A percentile compares a stretch with the other conserved stretches of the same genome.
Conservation (phyloP, 257 asterid genomes). For the Jasminum sambac region DNA sequence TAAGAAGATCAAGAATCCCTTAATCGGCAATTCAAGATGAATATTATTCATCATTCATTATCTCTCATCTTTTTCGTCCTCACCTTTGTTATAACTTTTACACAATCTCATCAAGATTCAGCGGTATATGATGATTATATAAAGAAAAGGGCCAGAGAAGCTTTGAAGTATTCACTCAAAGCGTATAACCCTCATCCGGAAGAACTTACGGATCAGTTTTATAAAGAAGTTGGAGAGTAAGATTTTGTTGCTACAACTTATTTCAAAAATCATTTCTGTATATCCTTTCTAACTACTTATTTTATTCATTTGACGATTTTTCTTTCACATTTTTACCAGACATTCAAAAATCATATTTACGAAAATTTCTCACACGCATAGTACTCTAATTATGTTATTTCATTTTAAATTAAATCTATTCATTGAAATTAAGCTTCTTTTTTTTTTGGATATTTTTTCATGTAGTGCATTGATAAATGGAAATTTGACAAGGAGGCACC, state of each 20-base stretch:
- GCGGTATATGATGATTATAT: not conserved
- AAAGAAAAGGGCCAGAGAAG: not conserved
- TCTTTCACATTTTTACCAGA: no score
- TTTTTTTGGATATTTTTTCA: not conserved
- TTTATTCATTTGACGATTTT: no score
- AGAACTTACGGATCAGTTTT: not conserved
- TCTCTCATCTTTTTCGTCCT: not conserved
- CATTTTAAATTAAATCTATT: no score
- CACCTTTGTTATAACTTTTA: not conserved
- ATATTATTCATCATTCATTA: not conserved
- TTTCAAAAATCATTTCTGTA: no score
- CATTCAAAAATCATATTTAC: no score
- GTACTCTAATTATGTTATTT: no score
- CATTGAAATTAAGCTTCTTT: no score
- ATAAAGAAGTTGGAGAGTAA: not conserved
- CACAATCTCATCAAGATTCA: not conserved
- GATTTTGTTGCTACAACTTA: not conserved
- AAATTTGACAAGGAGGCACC: slow-evolving; percentile 41
- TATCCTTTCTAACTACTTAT: no score
- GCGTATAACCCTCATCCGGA: not conserved
- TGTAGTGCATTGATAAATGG: not conserved
- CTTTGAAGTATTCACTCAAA: not conserved
- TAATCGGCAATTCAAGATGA: not conserved
- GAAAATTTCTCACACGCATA: no score
- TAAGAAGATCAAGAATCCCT: not conserved